Percentiles rank a stretch among this genome's conserved stretches.
These are phyloP conservation scores for Paecilomyces sp. DNA, from an alignment of 2,329 filamentous ascomycete genomes.

Conservation along the genomic window DNA sequence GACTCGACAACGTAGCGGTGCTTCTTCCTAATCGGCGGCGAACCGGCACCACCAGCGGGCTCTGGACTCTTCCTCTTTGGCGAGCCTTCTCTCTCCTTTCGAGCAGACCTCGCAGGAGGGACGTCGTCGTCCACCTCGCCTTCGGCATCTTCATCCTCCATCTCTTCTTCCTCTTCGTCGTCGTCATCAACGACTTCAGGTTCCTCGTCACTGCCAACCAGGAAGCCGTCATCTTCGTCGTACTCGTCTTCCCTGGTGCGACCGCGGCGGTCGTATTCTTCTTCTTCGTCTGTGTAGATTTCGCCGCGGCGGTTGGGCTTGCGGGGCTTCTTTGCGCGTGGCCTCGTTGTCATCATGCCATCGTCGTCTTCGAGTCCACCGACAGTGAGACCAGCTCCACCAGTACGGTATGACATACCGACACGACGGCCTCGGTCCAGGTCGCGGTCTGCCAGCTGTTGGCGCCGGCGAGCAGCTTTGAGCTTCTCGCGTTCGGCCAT, in stretches of 20 bases:
- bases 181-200: conserved; percentile 38
- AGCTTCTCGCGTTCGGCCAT: conserved; percentile 52
- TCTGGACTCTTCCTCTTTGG: conserved; percentile 10
- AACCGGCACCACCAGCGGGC: conserved; percentile 17
- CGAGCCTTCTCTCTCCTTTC: conserved; percentile 20
- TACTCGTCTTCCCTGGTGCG: conserved; percentile 68
- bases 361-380: conserved; percentile 55
- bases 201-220: conserved; percentile 47
- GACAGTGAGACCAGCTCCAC: conserved; percentile 45
- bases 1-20: conserved; percentile 42
- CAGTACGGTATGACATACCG: conserved; percentile 38
- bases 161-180: conserved; percentile 34
- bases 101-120: conserved; percentile 17
- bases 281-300: conserved; percentile 44
- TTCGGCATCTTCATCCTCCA: conserved; percentile 41
- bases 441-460: conserved; percentile 50
- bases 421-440: conserved; percentile 45
- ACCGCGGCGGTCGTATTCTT: conserved; percentile 38
- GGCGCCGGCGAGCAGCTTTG: conserved; percentile 46
- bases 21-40: conserved; percentile 37
- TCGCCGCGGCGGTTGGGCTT: conserved; percentile 39
- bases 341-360: conserved; percentile 35
- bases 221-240: conserved; percentile 74
- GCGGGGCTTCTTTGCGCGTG: conserved; percentile 30
- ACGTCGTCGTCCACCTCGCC: conserved; percentile 32